Evolutionary conservation across 2,329 filamentous ascomycete species (phyloP).

Genomic region (Colletotrichum godetiae): DNA sequence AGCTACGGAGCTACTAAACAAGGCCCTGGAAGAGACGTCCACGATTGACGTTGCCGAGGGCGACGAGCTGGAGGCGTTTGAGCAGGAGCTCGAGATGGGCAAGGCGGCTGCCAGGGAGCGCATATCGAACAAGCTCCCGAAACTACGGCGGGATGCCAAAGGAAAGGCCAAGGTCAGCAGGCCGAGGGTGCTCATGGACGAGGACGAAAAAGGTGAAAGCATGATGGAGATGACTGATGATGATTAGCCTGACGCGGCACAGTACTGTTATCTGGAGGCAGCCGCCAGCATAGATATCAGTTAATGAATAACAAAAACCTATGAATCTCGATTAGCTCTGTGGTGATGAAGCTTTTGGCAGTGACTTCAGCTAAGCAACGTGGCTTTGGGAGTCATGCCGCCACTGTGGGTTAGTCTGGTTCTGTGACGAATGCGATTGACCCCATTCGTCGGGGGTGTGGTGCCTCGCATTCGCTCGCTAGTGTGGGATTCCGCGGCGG

Average conservation of each 20-base stretch:
- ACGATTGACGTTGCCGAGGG: conserved; percentile 56
- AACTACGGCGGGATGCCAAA: conserved; percentile 48
- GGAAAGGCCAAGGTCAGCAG: conserved; percentile 57
- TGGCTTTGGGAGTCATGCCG: neutral
- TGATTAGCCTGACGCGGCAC: conserved; percentile 45
- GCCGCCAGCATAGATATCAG: conserved; percentile 4
- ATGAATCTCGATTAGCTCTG: neutral
- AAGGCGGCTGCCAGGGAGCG: conserved; percentile 55
- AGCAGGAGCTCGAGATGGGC: conserved; percentile 60
- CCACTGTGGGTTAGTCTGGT: neutral
- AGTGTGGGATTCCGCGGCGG: neutral
- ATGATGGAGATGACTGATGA: conserved; percentile 70
- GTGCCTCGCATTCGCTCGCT: conserved; percentile 19
- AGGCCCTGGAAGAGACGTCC: conserved; percentile 74
- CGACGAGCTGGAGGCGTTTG: conserved; percentile 61
- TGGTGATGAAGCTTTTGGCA: neutral
- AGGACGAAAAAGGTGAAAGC: conserved; percentile 54
- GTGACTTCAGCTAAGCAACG: neutral
- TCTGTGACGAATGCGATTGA: conserved; percentile 7
- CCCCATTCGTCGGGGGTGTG: neutral
- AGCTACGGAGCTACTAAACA: conserved; percentile 81
- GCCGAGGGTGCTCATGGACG: conserved; percentile 47
- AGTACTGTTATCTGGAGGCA: neutral
- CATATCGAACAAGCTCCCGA: conserved; percentile 45
- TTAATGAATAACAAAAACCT: neutral